phyloP scores from a whole-genome alignment of 352 stramenopile genomes.

The Phytopythium chamaehyphon region DNA sequence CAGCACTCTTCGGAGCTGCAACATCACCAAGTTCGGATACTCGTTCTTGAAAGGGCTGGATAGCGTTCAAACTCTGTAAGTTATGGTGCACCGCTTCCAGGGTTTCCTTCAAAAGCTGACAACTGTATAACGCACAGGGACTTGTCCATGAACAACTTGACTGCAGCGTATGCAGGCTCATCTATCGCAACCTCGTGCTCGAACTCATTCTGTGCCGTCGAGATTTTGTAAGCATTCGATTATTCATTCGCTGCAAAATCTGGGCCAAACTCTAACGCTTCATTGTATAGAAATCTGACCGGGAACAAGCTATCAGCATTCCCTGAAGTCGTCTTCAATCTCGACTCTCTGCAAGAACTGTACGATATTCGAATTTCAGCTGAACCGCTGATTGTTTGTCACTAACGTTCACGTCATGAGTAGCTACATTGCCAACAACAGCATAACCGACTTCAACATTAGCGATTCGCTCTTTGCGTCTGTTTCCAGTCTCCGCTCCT shows the following conservation, averaged over 20 bases:
- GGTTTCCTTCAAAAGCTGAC: not conserved
- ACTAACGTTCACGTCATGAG: no score
- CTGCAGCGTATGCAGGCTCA: constrained; percentile 27
- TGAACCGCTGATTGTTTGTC: not conserved
- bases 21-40: constrained; percentile 31
- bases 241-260: not conserved
- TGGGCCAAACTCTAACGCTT: not conserved
- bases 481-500: constrained; percentile 16
- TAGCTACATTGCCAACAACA: constrained; percentile 20
- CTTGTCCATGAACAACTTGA: constrained; percentile 35
- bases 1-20: constrained; percentile 42
- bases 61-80: constrained; percentile 28
- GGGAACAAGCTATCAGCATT: constrained; percentile 29
- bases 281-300: constrained; percentile 18
- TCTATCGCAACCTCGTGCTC: constrained; percentile 17
- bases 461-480: constrained; percentile 20
- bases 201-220: constrained; percentile 22
- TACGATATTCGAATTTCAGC: constrained; percentile 3
- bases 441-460: constrained; percentile 32
- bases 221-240: constrained; percentile 22
- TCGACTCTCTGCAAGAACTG: constrained; percentile 24
- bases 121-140: constrained; percentile 15
- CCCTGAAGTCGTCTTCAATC: constrained; percentile 27
- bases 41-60: constrained; percentile 23
- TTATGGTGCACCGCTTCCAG: not conserved